phyloP scores from a whole-genome alignment of 441 rosid species.

The Erysimum cheiri region DNA sequence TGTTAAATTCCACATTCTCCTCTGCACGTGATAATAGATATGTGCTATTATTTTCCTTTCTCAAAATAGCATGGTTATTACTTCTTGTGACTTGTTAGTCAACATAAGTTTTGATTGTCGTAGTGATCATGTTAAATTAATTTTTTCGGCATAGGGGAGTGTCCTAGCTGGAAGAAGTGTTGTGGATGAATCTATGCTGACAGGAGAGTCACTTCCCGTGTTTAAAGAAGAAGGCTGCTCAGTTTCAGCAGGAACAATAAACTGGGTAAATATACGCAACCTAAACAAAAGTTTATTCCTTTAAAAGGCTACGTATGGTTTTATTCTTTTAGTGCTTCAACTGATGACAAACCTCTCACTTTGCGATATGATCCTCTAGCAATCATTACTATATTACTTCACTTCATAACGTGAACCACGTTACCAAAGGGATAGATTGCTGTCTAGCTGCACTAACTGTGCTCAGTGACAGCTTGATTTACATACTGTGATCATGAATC shows the following conservation, averaged over 20 bases:
- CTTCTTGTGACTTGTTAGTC: constrained; percentile 6
- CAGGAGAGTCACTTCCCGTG: constrained; percentile 96
- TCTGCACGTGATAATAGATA: constrained; percentile 7
- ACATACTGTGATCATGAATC: neutral
- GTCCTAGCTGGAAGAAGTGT: constrained; percentile 94
- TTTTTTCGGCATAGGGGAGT: constrained; percentile 60
- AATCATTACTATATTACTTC: neutral
- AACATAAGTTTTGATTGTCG: constrained; percentile 1
- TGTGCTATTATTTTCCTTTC: neutral
- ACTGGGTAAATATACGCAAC: constrained; percentile 66
- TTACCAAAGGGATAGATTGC: neutral
- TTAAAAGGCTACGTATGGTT: neutral
- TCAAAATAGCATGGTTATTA: constrained; percentile 13
- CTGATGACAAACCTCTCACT: neutral
- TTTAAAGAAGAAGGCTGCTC: constrained; percentile 76
- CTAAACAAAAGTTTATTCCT: constrained; percentile 27
- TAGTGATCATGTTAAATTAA: constrained; percentile 3
- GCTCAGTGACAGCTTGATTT: constrained; percentile 16
- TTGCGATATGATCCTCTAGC: constrained; percentile 10
- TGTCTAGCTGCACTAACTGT: constrained; percentile 8
- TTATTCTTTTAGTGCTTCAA: constrained; percentile 13
- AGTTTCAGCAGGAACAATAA: constrained; percentile 96
- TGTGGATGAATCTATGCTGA: constrained; percentile 98
- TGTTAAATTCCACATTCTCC: constrained; percentile 17
- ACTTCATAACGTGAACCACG: neutral